Evolutionary conservation across 2,329 filamentous ascomycete species (phyloP), one percentile per base, ranked within the genome.

Genomic region (Alternaria conjuncta): DNA sequence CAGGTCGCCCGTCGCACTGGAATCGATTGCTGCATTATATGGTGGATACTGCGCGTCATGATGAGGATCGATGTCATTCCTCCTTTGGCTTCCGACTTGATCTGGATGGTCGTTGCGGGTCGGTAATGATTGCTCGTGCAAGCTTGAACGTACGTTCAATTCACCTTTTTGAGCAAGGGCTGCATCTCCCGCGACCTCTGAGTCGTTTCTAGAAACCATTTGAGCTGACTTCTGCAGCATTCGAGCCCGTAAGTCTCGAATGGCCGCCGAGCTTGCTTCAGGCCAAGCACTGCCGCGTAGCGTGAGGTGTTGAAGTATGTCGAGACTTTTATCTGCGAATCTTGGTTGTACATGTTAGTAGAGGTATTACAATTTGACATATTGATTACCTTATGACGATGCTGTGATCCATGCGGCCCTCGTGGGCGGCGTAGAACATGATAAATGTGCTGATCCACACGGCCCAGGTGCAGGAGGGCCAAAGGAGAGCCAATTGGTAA

Each of bases 361-460:
- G 13, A 9, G 12, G 23, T n/a, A 32, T 1, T 2, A 4, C 5
- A 8, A 32, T 11, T 2, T 55, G 15, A 12, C 2, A 5, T 11
- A 18, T 32, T 25, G 65, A 75, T 57, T 79, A 84, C 80, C 81
- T 82, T 4, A 81, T 65, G 0, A 82, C 82, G 13, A 79, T 79
- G 0, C 73, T 60, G 0, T 79, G 63, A 0, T 82, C 76, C 4
- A 85, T 72, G 30, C 85, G 80, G 1, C 78, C 78, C 63, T 84
- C 82, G 64, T 82, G 83, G 0, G 83, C 84, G 5, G 85, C 85
- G 55, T 85, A 84, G 4, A 85, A 81, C 5, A 86, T 69, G 20
- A 86, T 82, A 43, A 86, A 84, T 1, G 83, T 83, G 60, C 84
- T 85, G 66, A 86, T 86, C 85, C 85, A 86, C 0, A 84, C 78